phyloP scores from a whole-genome alignment of 257 asterid genomes.

The Fraxinus cuspidata region DNA sequence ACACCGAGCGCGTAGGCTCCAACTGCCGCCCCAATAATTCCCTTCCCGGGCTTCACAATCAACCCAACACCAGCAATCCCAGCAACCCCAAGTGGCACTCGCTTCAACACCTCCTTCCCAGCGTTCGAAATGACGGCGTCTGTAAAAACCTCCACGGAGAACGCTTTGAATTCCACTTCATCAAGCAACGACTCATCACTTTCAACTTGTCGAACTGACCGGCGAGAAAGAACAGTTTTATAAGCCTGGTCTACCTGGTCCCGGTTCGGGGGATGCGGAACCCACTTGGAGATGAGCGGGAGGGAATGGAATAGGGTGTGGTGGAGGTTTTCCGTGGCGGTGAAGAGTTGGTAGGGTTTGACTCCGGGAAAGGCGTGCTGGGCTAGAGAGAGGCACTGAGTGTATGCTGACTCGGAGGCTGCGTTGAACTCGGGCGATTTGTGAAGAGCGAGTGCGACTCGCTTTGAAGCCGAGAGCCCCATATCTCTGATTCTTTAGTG shows the following conservation, averaged over 20 bases:
- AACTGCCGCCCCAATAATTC: constrained; percentile 60
- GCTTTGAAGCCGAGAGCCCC: constrained; percentile 78
- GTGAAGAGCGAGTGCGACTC: constrained; percentile 47
- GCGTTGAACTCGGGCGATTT: constrained; percentile 61
- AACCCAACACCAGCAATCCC: constrained; percentile 72
- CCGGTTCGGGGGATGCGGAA: constrained; percentile 59
- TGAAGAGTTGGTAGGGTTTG: constrained; percentile 70
- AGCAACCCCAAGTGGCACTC: constrained; percentile 61
- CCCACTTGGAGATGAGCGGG: constrained; percentile 66
- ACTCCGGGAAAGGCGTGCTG: constrained; percentile 84
- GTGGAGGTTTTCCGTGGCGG: constrained; percentile 72
- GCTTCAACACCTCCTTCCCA: constrained; percentile 47
- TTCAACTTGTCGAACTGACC: constrained; percentile 33
- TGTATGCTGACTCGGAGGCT: constrained; percentile 62
- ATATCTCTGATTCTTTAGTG: constrained; percentile 4
- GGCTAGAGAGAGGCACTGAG: constrained; percentile 51
- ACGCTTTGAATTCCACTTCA: constrained; percentile 50
- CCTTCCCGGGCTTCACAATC: constrained; percentile 55
- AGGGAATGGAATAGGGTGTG: constrained; percentile 38
- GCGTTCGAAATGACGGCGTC: constrained; percentile 56
- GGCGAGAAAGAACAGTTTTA: constrained; percentile 32
- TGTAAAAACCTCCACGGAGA: constrained; percentile 51
- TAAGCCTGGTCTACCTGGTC: constrained; percentile 62
- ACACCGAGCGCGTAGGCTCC: constrained; percentile 80
- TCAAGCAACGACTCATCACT: constrained; percentile 34